Percentiles rank a stretch among this genome's conserved stretches.
These are phyloP conservation scores for Choanephora cucurbitarum DNA, from an alignment of 371 early-diverging fungal species.

Conservation along the genomic window DNA sequence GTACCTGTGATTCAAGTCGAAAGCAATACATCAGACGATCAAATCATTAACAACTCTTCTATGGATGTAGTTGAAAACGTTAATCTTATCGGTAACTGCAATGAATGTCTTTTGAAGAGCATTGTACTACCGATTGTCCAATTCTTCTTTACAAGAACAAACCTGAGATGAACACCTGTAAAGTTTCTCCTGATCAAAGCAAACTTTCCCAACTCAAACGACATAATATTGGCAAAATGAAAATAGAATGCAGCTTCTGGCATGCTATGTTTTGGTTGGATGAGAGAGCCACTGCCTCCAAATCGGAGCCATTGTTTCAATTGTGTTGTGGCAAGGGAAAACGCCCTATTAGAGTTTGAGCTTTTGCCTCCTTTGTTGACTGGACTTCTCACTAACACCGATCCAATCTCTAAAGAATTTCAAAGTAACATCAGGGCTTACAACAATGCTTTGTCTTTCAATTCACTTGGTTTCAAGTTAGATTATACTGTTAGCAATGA, in stretches of 20 bases:
- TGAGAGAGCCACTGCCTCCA: neutral
- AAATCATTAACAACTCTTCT: neutral
- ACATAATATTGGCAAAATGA: slow-evolving; percentile 9
- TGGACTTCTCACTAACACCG: neutral
- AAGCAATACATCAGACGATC: neutral
- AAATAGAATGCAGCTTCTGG: neutral
- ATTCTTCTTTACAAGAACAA: neutral
- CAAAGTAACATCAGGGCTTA: slow-evolving; percentile 15
- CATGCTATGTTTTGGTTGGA: slow-evolving; percentile 12
- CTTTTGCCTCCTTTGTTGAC: neutral
- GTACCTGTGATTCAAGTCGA: neutral
- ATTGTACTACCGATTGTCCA: neutral
- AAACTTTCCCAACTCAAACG: neutral
- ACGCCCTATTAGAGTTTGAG: neutral
- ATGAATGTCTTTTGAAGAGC: neutral
- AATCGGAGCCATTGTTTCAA: neutral
- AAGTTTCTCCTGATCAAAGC: neutral
- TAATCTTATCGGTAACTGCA: neutral
- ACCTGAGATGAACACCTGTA: neutral
- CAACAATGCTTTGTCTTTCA: slow-evolving; percentile 19
- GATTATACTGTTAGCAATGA: slow-evolving; percentile 5
- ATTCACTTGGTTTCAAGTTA: slow-evolving; percentile 17
- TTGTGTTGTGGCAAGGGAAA: slow-evolving; percentile 5
- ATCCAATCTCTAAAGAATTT: slow-evolving; percentile 1
- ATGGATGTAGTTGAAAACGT: neutral